These are phyloP conservation scores for Septoria linicola DNA, from an alignment of 2,329 filamentous ascomycete species.

Conservation along the genomic window DNA sequence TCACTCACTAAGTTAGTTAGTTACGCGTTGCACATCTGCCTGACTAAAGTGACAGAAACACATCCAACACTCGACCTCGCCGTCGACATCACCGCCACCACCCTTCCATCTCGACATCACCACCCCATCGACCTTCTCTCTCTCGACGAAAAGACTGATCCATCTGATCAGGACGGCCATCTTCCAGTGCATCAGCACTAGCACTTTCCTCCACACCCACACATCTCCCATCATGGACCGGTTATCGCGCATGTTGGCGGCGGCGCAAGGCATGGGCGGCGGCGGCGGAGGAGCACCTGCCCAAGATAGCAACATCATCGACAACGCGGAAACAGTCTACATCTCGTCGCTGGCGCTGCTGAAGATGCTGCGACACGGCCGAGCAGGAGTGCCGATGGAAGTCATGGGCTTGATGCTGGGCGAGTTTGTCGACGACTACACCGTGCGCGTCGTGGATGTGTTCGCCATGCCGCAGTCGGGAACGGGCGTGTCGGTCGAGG, in stretches of 20 bases:
- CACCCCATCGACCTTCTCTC: background rate
- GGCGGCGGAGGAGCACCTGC: constrained; percentile 66
- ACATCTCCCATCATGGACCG: constrained; percentile 69
- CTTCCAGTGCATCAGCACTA: constrained; percentile 1
- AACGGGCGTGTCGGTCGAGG: constrained; percentile 96
- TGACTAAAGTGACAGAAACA: constrained; percentile 1
- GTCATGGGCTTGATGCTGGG: constrained; percentile 99
- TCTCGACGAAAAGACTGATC: no score
- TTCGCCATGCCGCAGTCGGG: constrained; percentile 99
- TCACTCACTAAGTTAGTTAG: no score
- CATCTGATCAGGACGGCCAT: no score
- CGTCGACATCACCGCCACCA: constrained; percentile 11
- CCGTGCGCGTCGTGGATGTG: constrained; percentile 94
- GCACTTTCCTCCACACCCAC: constrained; percentile 3
- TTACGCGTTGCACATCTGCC: constrained; percentile 14
- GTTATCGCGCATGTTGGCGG: constrained; percentile 82
- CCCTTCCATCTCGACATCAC: constrained; percentile 6
- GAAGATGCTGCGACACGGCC: constrained; percentile 98
- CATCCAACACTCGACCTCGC: background rate
- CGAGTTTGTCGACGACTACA: constrained; percentile 99
- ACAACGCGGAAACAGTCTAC: constrained; percentile 99
- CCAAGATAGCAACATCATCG: constrained; percentile 91
- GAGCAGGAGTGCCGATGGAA: constrained; percentile 98
- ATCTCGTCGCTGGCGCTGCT: constrained; percentile 95
- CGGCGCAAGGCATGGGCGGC: constrained; percentile 62